These are phyloP conservation scores for Pythium scleroteichum DNA, from an alignment of 352 stramenopile genomes.

Conservation along the genomic window DNA sequence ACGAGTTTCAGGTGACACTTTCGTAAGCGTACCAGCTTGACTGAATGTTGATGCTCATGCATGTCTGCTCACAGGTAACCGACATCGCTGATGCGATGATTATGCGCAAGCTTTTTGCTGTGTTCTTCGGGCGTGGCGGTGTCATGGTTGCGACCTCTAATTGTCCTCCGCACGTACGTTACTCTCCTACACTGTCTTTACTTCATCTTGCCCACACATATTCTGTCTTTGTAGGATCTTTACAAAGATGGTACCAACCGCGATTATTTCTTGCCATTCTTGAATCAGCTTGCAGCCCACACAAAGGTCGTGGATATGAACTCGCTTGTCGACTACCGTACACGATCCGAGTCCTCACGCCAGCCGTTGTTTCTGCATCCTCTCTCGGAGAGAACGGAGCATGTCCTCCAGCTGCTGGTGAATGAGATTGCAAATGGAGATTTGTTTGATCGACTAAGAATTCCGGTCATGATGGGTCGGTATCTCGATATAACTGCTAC, in stretches of 20 bases:
- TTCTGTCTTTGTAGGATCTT: constrained; percentile 55
- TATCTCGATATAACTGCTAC: constrained; percentile 49
- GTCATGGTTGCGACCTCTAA: constrained; percentile 97
- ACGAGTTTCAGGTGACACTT: constrained; percentile 98
- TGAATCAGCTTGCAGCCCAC: constrained; percentile 92
- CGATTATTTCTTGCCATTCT: constrained; percentile 97
- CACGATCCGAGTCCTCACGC: constrained; percentile 35
- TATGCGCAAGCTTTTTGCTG: constrained; percentile 93
- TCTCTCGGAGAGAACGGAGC: constrained; percentile 33
- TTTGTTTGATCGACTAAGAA: constrained; percentile 35
- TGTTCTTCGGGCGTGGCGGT: constrained; percentile 88
- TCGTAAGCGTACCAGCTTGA: too few relatives aligned
- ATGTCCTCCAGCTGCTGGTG: constrained; percentile 50
- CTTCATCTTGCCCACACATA: too few relatives aligned
- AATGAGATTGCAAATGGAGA: constrained; percentile 33
- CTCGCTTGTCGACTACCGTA: constrained; percentile 75
- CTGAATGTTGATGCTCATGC: not conserved
- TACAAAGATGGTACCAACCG: constrained; percentile 96
- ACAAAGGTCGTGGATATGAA: constrained; percentile 77
- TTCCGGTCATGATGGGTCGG: constrained; percentile 84
- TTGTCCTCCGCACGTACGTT: constrained; percentile 57
- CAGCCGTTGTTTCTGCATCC: constrained; percentile 61
- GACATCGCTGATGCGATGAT: constrained; percentile 98
- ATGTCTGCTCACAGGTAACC: constrained; percentile 64
- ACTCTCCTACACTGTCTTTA: not conserved